Conservation (phyloP, 352 stramenopile species). For the Phytophthora cactorum region DNA sequence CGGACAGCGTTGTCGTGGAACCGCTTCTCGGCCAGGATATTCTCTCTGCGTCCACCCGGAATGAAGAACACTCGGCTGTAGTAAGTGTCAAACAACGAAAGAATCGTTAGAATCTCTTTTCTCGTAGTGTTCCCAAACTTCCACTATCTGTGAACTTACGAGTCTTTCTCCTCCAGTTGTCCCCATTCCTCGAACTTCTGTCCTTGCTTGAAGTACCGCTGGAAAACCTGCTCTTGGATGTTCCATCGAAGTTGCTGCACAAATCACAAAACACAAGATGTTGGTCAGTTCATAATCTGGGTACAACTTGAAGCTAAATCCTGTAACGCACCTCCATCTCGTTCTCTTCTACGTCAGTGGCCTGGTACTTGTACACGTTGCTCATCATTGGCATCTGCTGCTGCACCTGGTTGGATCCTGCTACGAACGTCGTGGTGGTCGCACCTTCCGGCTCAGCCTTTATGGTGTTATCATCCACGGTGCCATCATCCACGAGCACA, state of each 20-base stretch:
- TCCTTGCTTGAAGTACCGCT: constrained; percentile 61
- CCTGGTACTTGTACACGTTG: constrained; percentile 61
- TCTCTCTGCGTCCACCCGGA: constrained; percentile 60
- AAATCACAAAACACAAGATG: constrained; percentile 16
- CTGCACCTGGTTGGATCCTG: constrained; percentile 10
- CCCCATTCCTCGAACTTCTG: constrained; percentile 67
- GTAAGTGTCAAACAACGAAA: background rate
- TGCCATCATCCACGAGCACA: constrained; percentile 52
- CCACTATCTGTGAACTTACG: constrained; percentile 37
- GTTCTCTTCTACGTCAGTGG: constrained; percentile 67
- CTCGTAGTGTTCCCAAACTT: background rate
- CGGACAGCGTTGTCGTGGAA: constrained; percentile 73
- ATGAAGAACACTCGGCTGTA: constrained; percentile 66
- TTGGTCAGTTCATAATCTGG: constrained; percentile 6
- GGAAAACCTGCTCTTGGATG: constrained; percentile 70
- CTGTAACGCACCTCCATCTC: constrained; percentile 72
- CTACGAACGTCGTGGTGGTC: constrained; percentile 34
- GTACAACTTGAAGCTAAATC: constrained; percentile 6
- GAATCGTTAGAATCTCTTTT: background rate
- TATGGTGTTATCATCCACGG: constrained; percentile 46
- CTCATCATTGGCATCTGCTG: constrained; percentile 31
- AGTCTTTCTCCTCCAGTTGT: constrained; percentile 56
- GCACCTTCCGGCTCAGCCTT: constrained; percentile 40
- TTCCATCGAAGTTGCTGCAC: constrained; percentile 69
- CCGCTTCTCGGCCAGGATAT: constrained; percentile 72